Evolutionary conservation across 768 basidiomycete species (phyloP).

Genomic region (Amylocystis lapponica): DNA sequence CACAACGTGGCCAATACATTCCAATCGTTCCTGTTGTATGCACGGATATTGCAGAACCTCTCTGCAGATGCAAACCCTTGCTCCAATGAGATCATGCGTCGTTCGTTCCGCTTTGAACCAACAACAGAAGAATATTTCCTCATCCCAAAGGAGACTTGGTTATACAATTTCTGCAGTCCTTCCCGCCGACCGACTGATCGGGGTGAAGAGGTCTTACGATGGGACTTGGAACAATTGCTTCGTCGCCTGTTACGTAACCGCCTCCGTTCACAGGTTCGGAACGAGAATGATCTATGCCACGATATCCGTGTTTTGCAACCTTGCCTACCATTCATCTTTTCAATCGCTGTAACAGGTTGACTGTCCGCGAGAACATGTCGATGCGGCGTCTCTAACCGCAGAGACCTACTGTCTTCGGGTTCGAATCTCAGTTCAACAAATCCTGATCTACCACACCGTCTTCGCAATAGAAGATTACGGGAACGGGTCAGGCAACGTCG

Average conservation of each 20-base stretch:
- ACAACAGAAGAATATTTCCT: conserved; percentile 25
- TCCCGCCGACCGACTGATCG: no score
- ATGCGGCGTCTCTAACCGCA: conserved; percentile 17
- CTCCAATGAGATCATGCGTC: conserved; percentile 17
- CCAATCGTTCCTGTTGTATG: neutral
- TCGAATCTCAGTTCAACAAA: neutral
- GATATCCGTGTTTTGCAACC: conserved; percentile 29
- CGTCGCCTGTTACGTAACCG: conserved; percentile 19
- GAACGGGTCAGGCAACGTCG: conserved; percentile 1
- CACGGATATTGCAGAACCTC: conserved; percentile 23
- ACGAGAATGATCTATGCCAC: conserved; percentile 30
- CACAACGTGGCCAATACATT: neutral
- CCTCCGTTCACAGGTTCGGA: conserved; percentile 25
- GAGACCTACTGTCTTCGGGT: neutral
- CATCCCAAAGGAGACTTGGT: conserved; percentile 22
- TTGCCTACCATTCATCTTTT: conserved; percentile 27
- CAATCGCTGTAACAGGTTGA: conserved; percentile 15
- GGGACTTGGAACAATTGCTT: conserved; percentile 20
- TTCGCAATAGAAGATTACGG: conserved; percentile 5
- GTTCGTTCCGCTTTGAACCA: conserved; percentile 29
- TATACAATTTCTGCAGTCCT: conserved; percentile 11
- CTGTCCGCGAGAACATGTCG: conserved; percentile 36
- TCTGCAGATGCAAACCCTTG: conserved; percentile 22
- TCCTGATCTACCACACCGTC: conserved; percentile 7
- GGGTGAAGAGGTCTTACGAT: no score